Conservation (phyloP, 768 basidiomycete species). For the Termitomyces titanicus region DNA sequence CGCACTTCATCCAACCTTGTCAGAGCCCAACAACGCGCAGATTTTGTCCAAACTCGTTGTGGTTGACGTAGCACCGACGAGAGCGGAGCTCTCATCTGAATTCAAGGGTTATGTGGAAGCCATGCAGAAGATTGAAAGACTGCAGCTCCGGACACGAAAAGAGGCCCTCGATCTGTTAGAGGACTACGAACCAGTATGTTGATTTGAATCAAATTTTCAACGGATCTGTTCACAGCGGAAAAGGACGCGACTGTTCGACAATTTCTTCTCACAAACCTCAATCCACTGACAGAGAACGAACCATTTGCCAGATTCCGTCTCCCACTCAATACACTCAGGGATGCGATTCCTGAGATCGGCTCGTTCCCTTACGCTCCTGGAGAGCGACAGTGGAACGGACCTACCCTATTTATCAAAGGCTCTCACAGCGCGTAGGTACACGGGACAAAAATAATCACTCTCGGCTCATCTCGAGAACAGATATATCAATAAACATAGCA, state of each 20-base stretch:
- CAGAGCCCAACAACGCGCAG: conserved; percentile 21
- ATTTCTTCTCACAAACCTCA: conserved; percentile 80
- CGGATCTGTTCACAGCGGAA: neutral
- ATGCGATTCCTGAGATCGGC: conserved; percentile 62
- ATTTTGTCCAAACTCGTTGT: conserved; percentile 56
- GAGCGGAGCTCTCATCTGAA: conserved; percentile 50
- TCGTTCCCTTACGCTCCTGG: conserved; percentile 69
- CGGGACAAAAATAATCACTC: neutral
- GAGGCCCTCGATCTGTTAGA: conserved; percentile 64
- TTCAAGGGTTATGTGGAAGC: conserved; percentile 61
- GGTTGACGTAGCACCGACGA: conserved; percentile 74
- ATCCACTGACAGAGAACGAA: conserved; percentile 24
- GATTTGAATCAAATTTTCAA: neutral
- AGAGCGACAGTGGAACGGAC: conserved; percentile 46
- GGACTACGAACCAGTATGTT: conserved; percentile 55
- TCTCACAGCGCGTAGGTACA: conserved; percentile 58
- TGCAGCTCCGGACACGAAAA: conserved; percentile 49
- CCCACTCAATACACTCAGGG: conserved; percentile 59
- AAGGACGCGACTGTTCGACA: conserved; percentile 68
- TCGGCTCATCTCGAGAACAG: conserved; percentile 25
- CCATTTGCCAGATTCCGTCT: conserved; percentile 57
- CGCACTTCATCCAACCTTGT: conserved; percentile 43
- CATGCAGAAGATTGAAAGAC: conserved; percentile 65
- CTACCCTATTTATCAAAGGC: conserved; percentile 72
- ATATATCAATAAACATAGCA: conserved; percentile 72